Evolutionary conservation across 1,139 yeast species (phyloP).

Genomic region (Yamadazyma conglobata): DNA sequence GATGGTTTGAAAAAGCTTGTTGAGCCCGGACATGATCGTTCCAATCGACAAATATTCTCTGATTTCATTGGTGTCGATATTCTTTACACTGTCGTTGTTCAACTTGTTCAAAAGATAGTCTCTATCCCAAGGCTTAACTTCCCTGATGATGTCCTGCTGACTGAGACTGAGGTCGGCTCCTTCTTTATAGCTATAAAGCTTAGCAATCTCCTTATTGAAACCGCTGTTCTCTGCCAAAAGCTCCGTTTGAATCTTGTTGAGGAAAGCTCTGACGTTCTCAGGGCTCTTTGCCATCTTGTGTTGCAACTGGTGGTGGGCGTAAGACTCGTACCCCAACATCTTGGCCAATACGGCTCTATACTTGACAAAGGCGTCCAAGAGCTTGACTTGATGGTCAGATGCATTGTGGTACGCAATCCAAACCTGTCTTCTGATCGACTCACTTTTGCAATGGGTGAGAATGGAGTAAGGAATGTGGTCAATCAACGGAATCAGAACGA

Average conservation of each 20-base stretch:
- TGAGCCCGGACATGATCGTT: conserved; percentile 79
- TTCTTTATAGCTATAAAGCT: conserved; percentile 37
- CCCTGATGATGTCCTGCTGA: conserved; percentile 40
- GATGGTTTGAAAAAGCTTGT: conserved; percentile 61
- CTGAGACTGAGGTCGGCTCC: conserved; percentile 16
- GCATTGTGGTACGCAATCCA: conserved; percentile 75
- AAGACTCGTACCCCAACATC: conserved; percentile 69
- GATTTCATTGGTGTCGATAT: conserved; percentile 21
- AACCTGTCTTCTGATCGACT: conserved; percentile 56
- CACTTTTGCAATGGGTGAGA: conserved; percentile 55
- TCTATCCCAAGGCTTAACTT: conserved; percentile 87
- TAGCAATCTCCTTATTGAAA: conserved; percentile 57
- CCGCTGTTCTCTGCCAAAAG: conserved; percentile 34
- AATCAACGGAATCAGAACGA: conserved; percentile 52
- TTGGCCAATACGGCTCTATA: conserved; percentile 71
- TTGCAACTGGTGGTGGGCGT: conserved; percentile 75
- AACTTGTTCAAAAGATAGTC: conserved; percentile 51
- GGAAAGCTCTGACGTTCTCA: conserved; percentile 66
- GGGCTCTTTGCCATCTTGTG: conserved; percentile 91
- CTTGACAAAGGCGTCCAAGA: conserved; percentile 57
- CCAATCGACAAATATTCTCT: conserved; percentile 78
- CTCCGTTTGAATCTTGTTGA: conserved; percentile 52
- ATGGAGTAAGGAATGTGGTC: conserved; percentile 69
- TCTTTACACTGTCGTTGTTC: conserved; percentile 10
- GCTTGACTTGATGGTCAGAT: conserved; percentile 53